A percentile compares a stretch with the other conserved stretches of the same genome.
phyloP scores from a whole-genome alignment of 1,139 yeast genomes.

The Kodamaea sp. region DNA sequence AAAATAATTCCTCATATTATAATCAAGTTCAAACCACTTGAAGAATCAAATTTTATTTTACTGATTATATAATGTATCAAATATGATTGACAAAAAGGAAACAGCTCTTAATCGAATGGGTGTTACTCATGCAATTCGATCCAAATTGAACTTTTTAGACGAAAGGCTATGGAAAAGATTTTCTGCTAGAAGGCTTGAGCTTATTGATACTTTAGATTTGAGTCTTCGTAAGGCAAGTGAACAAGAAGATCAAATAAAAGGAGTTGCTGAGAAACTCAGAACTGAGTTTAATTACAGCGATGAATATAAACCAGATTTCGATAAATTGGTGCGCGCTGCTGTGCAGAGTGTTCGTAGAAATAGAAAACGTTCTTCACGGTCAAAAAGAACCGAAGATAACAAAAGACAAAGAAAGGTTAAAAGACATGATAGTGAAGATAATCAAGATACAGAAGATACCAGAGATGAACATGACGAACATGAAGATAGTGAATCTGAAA shows the following conservation, averaged over 20 bases:
- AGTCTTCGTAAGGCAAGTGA: conserved; percentile 85
- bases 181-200: conserved; percentile 80
- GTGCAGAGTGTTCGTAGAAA: conserved; percentile 61
- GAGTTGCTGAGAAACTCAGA: conserved; percentile 73
- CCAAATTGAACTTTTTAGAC: conserved; percentile 70
- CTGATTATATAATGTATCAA: no score
- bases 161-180: conserved; percentile 85
- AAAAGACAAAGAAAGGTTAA: conserved; percentile 5
- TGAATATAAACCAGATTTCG: conserved; percentile 66
- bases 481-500: conserved; percentile 5
- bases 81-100: not conserved
- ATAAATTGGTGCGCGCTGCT: conserved; percentile 86
- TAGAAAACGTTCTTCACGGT: conserved; percentile 39
- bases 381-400: conserved; percentile 12
- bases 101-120: conserved; percentile 34
- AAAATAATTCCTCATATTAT: not conserved
- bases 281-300: conserved; percentile 69
- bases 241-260: conserved; percentile 75
- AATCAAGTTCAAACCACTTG: not conserved
- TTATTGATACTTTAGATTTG: conserved; percentile 76
- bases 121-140: conserved; percentile 75
- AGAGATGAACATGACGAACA: conserved; percentile 3
- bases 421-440: not conserved
- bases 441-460: conserved; percentile 5
- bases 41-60: no score